Conservation (phyloP, 495 filamentous ascomycete species). For the Pseudotulostoma volvatum region DNA sequence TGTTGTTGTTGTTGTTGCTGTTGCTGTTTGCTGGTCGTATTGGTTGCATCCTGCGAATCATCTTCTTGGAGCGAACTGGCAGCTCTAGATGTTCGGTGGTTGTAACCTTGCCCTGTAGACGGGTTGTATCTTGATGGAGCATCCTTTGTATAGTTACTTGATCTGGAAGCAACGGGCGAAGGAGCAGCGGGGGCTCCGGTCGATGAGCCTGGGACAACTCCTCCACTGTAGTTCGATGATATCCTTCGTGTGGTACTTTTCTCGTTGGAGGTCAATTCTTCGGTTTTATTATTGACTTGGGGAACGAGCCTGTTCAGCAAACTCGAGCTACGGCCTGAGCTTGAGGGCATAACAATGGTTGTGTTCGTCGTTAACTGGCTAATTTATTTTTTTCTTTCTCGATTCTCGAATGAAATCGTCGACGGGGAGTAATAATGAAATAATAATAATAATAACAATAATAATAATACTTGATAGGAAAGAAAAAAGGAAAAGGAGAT, state of each 20-base stretch:
- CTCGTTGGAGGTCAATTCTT: slow-evolving; percentile 3
- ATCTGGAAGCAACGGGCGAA: slow-evolving; percentile 1
- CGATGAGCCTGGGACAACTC: slow-evolving; percentile 13
- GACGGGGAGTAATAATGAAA: no score
- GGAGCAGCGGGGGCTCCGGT: slow-evolving; percentile 17
- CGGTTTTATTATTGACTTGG: slow-evolving; percentile 12
- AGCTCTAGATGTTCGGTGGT: no score
- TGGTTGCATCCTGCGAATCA: slow-evolving; percentile 1
- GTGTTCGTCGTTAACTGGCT: no score
- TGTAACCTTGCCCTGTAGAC: slow-evolving; percentile 16
- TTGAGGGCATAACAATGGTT: no score
- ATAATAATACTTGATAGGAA: no score
- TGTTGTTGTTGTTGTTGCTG: slow-evolving; percentile 4
- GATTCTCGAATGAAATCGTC: no score
- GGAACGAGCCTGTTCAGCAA: slow-evolving; percentile 39
- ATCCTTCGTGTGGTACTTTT: slow-evolving; percentile 6
- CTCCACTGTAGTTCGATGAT: slow-evolving; percentile 1
- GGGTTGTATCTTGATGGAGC: no score
- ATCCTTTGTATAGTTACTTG: no score
- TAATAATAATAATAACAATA: no score
- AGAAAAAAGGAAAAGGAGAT: no score
- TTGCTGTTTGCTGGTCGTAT: slow-evolving; percentile 2
- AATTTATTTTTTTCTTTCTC: no score
- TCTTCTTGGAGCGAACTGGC: neutral
- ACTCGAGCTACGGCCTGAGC: no score